Percentiles rank a stretch among this genome's conserved stretches.
Evolutionary conservation across 169 alveolate species (phyloP).

Genomic region (Plasmodium gonderi): DNA sequence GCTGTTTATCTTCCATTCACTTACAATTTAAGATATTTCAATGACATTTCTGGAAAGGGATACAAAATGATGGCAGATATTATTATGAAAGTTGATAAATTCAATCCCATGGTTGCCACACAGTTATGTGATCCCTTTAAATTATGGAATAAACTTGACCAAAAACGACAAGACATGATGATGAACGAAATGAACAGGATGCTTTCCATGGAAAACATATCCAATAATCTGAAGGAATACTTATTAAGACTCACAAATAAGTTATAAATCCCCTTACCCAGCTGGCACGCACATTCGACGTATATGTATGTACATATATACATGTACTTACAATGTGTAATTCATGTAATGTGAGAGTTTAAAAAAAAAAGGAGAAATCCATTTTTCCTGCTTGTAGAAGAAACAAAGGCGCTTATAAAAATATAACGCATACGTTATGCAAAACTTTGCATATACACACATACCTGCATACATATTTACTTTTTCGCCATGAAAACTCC

Average conservation of each 20-base stretch:
- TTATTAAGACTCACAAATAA: constrained; percentile 75
- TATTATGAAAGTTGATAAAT: constrained; percentile 81
- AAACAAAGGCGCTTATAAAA: too few relatives aligned
- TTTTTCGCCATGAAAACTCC: background rate
- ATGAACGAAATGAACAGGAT: constrained; percentile 77
- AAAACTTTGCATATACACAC: background rate
- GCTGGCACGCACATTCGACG: background rate
- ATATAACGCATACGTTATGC: too few relatives aligned
- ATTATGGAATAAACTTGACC: constrained; percentile 81
- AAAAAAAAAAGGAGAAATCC: too few relatives aligned
- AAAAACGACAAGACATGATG: constrained; percentile 78
- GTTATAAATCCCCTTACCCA: background rate
- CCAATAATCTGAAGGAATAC: constrained; percentile 82
- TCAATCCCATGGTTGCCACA: constrained; percentile 87
- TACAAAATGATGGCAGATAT: constrained; percentile 87
- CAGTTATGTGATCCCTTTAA: constrained; percentile 78
- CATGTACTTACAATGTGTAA: too few relatives aligned
- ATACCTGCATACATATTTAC: background rate
- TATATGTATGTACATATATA: background rate
- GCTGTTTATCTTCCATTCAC: constrained; percentile 86
- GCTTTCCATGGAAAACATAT: constrained; percentile 75
- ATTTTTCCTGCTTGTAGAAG: too few relatives aligned
- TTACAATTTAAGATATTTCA: constrained; percentile 83
- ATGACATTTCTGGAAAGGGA: constrained; percentile 85
- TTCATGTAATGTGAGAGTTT: too few relatives aligned